Conservation (phyloP, 1,284 basidiomycete genomes). For the Pyrrhoderma lamaoense region DNA sequence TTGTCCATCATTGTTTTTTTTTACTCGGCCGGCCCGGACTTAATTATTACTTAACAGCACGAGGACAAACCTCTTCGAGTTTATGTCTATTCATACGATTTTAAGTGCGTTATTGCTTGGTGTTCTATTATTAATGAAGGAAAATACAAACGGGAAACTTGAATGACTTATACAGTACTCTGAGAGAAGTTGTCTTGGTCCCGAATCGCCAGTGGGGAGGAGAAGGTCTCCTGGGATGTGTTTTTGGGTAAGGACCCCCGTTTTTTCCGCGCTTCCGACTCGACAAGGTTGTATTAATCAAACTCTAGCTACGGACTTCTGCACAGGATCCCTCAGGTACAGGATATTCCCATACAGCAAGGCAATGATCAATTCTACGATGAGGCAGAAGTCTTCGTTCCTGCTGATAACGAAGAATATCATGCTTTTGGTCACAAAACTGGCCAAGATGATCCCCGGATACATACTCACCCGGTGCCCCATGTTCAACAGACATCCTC, state of each 20-base stretch:
- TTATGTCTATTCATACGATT: slow-evolving; percentile 96
- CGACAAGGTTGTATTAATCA: slow-evolving; percentile 8
- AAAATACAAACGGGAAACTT: slow-evolving; percentile 1
- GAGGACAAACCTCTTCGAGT: slow-evolving; percentile 88
- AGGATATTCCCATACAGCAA: not conserved
- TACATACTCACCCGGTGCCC: not conserved
- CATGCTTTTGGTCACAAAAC: slow-evolving; percentile 1
- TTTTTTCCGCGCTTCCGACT: slow-evolving; percentile 9
- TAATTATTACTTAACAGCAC: slow-evolving; percentile 45
- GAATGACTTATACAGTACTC: slow-evolving; percentile 52
- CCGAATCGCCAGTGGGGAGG: slow-evolving; percentile 96
- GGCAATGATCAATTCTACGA: slow-evolving; percentile 13
- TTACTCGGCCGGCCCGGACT: not conserved
- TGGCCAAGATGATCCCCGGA: slow-evolving; percentile 1
- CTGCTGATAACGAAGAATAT: slow-evolving; percentile 17
- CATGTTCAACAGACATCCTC: not conserved
- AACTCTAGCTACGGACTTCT: slow-evolving; percentile 65
- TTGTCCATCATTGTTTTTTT: slow-evolving; percentile 16
- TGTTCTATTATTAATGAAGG: slow-evolving; percentile 20
- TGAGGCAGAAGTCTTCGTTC: slow-evolving; percentile 16
- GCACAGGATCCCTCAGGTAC: slow-evolving; percentile 71
- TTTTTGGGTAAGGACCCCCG: slow-evolving; percentile 74
- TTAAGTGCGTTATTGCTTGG: slow-evolving; percentile 65
- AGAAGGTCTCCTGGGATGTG: slow-evolving; percentile 87
- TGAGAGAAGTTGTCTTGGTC: slow-evolving; percentile 86